Evolutionary conservation across 306 rosid species (phyloP).

Genomic region (Trichosanthes cucumerina): DNA sequence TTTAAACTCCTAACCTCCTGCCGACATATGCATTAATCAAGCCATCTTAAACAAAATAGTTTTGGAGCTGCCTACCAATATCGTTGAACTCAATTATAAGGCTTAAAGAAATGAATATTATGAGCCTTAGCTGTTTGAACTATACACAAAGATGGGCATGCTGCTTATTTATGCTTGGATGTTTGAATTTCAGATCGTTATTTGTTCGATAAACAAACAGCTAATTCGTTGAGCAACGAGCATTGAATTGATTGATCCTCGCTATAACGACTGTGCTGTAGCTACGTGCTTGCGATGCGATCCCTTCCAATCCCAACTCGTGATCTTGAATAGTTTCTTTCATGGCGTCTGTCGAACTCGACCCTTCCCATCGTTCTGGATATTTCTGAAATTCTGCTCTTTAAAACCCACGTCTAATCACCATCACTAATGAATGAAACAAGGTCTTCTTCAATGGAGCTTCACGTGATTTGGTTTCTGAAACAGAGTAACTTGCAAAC

Average conservation of each 20-base stretch:
- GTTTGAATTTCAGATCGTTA: neutral
- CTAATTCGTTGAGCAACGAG: neutral
- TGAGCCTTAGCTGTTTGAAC: neutral
- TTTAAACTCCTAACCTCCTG: too few relatives aligned
- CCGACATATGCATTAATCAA: too few relatives aligned
- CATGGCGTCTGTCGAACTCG: neutral
- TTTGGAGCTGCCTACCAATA: neutral
- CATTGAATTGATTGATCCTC: neutral
- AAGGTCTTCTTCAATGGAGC: neutral
- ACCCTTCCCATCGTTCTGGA: neutral
- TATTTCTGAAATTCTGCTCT: neutral
- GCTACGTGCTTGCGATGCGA: neutral
- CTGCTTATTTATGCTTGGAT: neutral
- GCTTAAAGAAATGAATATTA: neutral
- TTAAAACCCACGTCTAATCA: neutral
- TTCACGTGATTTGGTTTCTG: constrained; percentile 8
- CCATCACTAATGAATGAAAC: constrained; percentile 1
- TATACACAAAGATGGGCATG: neutral
- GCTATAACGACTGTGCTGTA: neutral
- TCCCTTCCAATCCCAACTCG: neutral
- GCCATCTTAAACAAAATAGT: neutral
- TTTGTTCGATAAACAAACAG: neutral
- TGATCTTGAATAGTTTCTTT: constrained; percentile 4
- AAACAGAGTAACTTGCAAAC: neutral
- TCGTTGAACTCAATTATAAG: neutral